Percentiles rank a stretch among this genome's conserved stretches.
Evolutionary conservation across 805 yeast species (phyloP).

Genomic region (Lachancea kluyveri): DNA sequence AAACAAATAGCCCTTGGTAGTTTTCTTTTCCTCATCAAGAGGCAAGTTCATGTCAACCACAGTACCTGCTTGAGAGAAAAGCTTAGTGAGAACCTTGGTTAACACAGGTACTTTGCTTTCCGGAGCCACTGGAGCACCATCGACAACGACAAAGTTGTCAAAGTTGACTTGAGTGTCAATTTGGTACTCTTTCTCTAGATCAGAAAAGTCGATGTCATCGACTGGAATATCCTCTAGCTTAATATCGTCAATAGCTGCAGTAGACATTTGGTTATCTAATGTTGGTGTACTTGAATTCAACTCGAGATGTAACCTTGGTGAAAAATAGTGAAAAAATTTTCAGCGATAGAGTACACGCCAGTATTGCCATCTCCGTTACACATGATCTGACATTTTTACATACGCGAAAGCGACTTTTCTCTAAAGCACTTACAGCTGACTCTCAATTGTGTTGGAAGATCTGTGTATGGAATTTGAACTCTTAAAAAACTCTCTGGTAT

Average conservation of each 20-base stretch:
- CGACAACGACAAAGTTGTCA: conserved; percentile 78
- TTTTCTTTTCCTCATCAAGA: conserved; percentile 55
- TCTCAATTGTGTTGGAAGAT: no score
- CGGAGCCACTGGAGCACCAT: conserved; percentile 95
- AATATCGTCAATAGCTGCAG: conserved; percentile 28
- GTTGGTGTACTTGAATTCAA: no score
- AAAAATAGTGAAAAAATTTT: no score
- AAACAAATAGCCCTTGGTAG: conserved; percentile 80
- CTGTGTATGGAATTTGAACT: no score
- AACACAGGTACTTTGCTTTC: conserved; percentile 79
- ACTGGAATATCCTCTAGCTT: conserved; percentile 43
- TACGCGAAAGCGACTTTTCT: no score
- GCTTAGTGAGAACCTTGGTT: conserved; percentile 77
- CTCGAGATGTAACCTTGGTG: no score
- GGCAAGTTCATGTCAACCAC: conserved; percentile 81
- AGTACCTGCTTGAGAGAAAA: conserved; percentile 72
- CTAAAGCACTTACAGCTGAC: no score
- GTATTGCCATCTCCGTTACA: no score
- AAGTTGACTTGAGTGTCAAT: conserved; percentile 51
- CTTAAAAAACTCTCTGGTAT: no score
- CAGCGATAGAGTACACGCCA: no score
- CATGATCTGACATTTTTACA: no score
- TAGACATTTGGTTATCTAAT: no score
- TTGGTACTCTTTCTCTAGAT: conserved; percentile 70
- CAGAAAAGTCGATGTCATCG: conserved; percentile 74